phyloP scores from a whole-genome alignment of 805 yeast genomes.

The Jamesozyma gamospora region DNA sequence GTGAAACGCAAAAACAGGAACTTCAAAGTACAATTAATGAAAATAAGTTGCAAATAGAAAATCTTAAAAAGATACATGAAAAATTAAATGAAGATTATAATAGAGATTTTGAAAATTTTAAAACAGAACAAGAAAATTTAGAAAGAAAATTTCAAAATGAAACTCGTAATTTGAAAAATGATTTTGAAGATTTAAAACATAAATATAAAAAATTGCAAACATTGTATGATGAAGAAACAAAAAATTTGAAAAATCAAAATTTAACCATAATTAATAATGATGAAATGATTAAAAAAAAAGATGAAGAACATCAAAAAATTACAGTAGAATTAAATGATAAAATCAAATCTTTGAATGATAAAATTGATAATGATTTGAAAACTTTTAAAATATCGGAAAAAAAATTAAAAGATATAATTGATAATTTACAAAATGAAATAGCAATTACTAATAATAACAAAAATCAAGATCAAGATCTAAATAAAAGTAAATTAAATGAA shows the following conservation, averaged over 20 bases:
- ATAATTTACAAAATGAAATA: not conserved
- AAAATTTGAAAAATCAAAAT: not conserved
- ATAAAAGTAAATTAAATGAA: no score
- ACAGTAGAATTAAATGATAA: not conserved
- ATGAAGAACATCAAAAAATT: not conserved
- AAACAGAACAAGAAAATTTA: not conserved
- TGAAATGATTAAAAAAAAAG: not conserved
- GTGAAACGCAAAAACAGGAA: slow-evolving; percentile 2
- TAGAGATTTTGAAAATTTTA: slow-evolving; percentile 1
- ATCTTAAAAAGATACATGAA: slow-evolving; percentile 7
- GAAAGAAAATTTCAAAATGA: not conserved
- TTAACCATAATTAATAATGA: not conserved
- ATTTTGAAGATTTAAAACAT: not conserved
- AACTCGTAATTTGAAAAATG: not conserved
- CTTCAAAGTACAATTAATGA: slow-evolving; percentile 3
- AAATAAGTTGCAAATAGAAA: slow-evolving; percentile 1
- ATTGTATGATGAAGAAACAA: not conserved
- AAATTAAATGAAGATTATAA: slow-evolving; percentile 2
- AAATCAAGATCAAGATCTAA: not conserved
- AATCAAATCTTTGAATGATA: not conserved
- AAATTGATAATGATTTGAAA: not conserved
- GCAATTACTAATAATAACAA: not conserved
- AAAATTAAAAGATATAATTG: not conserved
- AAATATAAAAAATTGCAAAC: not conserved
- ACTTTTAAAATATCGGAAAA: not conserved